A percentile compares a stretch with the other conserved stretches of the same genome.
Conservation (phyloP, 805 yeast species). For the Zygoascus bituminiphila region DNA sequence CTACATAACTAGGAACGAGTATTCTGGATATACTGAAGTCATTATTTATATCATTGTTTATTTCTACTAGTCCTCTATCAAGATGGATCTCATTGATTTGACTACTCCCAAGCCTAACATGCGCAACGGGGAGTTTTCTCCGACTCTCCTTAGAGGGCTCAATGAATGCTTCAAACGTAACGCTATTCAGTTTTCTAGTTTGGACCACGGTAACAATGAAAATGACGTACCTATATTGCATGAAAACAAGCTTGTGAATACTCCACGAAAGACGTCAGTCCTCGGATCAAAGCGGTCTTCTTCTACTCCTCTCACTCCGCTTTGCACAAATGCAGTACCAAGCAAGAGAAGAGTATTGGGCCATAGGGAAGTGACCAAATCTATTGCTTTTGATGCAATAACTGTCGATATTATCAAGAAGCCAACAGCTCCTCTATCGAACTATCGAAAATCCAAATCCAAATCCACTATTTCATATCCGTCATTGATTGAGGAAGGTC, state of each 20-base stretch:
- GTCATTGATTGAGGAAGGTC: not conserved
- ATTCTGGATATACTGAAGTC: not conserved
- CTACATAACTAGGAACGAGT: too few species aligned
- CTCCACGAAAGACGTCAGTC: not conserved
- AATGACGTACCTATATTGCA: not conserved
- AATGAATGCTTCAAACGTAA: slow-evolving; percentile 14
- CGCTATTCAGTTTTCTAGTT: not conserved
- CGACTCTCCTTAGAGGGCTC: slow-evolving; percentile 16
- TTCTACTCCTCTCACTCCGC: slow-evolving; percentile 14
- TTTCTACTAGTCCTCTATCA: not conserved
- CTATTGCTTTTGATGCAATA: not conserved
- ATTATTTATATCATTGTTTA: not conserved
- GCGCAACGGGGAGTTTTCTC: slow-evolving; percentile 14
- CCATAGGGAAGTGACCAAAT: not conserved
- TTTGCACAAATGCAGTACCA: slow-evolving; percentile 3
- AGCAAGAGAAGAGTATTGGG: slow-evolving; percentile 10
- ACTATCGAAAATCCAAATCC: not conserved
- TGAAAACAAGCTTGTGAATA: not conserved
- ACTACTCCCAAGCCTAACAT: slow-evolving; percentile 11
- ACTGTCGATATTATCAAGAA: not conserved
- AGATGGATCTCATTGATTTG: slow-evolving; percentile 14
- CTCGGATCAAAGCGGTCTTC: slow-evolving; percentile 8
- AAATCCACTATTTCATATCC: not conserved
- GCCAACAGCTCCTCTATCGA: not conserved
- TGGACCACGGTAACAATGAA: not conserved